These are phyloP conservation scores for Sclerotinia borealis DNA, from an alignment of 2,329 filamentous ascomycete species.

Conservation along the genomic window DNA sequence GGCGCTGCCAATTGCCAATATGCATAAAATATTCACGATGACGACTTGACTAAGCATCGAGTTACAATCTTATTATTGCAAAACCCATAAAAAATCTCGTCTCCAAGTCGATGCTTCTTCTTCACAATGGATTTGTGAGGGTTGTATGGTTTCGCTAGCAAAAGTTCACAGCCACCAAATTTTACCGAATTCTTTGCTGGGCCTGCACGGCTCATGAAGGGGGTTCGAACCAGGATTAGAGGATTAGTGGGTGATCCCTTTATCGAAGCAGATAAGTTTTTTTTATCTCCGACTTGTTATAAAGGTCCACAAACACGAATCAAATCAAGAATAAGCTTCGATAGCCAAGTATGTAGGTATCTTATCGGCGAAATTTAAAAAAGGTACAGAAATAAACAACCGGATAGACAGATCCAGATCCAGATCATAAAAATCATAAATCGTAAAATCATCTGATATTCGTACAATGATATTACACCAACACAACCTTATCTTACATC, in stretches of 20 bases:
- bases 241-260: neutral
- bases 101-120: neutral
- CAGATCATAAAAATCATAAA: too few species aligned
- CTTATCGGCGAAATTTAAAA: neutral
- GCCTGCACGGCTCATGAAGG: slow-evolving; percentile 8
- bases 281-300: slow-evolving; percentile 1
- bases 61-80: neutral
- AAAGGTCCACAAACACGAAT: slow-evolving; percentile 4
- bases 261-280: neutral
- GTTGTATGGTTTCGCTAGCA: neutral
- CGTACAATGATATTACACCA: neutral
- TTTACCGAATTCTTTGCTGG: slow-evolving; percentile 4
- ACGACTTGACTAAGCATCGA: slow-evolving; percentile 1
- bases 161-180: neutral
- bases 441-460: slow-evolving; percentile 7
- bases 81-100: slow-evolving; percentile 1
- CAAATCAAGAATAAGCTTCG: neutral
- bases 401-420: neutral
- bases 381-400: too few species aligned
- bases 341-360: neutral
- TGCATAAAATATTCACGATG: slow-evolving; percentile 1
- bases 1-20: too few species aligned
- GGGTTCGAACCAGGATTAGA: neutral
- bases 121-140: neutral
- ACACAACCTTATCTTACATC: neutral